Evolutionary conservation across 208 protist genomes (phyloP).

Genomic region (Crithidia acanthocephali): DNA sequence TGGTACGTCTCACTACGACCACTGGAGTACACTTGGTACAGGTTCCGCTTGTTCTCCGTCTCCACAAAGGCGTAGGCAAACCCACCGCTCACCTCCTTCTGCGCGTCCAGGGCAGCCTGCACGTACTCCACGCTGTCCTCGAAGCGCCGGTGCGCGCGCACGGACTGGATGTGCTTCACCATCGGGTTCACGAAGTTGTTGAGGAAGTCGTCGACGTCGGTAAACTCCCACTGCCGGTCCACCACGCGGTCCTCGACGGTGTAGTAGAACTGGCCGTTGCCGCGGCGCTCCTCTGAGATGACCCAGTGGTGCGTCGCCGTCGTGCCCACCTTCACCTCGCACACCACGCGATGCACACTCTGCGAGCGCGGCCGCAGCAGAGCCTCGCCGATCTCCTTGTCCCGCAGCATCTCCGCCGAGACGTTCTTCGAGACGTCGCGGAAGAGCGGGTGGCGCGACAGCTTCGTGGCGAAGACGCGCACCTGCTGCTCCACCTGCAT

Average conservation of each 20-base stretch:
- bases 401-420: conserved; percentile 60
- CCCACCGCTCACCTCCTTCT: conserved; percentile 38
- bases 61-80: conserved; percentile 84
- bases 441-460: conserved; percentile 81
- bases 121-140: conserved; percentile 62
- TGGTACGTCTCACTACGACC: conserved; percentile 50
- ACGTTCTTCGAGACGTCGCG: conserved; percentile 57
- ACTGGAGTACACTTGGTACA: conserved; percentile 73
- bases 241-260: conserved; percentile 59
- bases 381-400: conserved; percentile 84
- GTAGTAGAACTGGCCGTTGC: conserved; percentile 76
- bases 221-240: conserved; percentile 51
- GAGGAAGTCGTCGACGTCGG: conserved; percentile 84
- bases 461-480: conserved; percentile 77
- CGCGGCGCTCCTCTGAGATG: conserved; percentile 70
- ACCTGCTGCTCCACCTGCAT: conserved; percentile 53
- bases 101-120: conserved; percentile 49
- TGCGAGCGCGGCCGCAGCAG: conserved; percentile 63
- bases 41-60: conserved; percentile 41
- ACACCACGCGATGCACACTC: conserved; percentile 52
- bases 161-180: conserved; percentile 51
- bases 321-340: conserved; percentile 77
- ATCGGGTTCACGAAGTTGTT: conserved; percentile 66
- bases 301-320: conserved; percentile 70
- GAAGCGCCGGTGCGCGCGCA: conserved; percentile 77